Evolutionary conservation across 148 eudicot genomes (phyloP).

Genomic region (Diospyros kaki): DNA sequence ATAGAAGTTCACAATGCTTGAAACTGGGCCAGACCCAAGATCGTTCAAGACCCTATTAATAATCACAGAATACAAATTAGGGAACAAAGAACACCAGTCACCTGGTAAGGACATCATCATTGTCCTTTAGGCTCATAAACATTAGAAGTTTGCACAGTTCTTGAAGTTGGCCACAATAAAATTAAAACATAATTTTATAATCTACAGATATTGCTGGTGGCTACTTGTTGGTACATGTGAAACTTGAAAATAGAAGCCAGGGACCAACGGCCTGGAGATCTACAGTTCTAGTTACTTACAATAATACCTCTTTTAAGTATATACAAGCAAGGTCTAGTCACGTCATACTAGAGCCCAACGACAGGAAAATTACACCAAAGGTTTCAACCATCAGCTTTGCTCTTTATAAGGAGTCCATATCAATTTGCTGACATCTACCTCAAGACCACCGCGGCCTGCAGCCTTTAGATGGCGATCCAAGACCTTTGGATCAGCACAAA

Average conservation of each 20-base stretch:
- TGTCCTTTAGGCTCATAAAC: too few species aligned
- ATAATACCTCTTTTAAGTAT: not conserved
- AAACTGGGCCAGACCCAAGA: too few species aligned
- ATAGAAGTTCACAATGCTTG: too few species aligned
- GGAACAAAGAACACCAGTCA: too few species aligned
- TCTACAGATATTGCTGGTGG: too few species aligned
- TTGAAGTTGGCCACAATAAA: too few species aligned
- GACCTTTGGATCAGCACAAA: conserved; percentile 94
- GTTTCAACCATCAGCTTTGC: conserved; percentile 46
- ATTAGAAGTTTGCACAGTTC: too few species aligned
- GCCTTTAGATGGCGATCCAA: conserved; percentile 96
- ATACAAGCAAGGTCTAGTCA: conserved; percentile 3
- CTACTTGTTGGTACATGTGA: not conserved
- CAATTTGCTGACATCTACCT: conserved; percentile 77
- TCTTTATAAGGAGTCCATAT: conserved; percentile 98
- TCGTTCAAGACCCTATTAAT: too few species aligned
- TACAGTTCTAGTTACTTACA: not conserved
- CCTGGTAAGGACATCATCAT: too few species aligned
- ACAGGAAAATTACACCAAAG: not conserved
- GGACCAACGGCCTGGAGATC: not conserved
- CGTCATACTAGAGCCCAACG: not conserved
- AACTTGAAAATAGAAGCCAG: not conserved
- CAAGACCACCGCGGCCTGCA: conserved; percentile 95
- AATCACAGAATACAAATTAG: too few species aligned
- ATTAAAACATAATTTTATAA: too few species aligned